phyloP scores from a whole-genome alignment of 352 stramenopile species.

The Pythium dissotocum region DNA sequence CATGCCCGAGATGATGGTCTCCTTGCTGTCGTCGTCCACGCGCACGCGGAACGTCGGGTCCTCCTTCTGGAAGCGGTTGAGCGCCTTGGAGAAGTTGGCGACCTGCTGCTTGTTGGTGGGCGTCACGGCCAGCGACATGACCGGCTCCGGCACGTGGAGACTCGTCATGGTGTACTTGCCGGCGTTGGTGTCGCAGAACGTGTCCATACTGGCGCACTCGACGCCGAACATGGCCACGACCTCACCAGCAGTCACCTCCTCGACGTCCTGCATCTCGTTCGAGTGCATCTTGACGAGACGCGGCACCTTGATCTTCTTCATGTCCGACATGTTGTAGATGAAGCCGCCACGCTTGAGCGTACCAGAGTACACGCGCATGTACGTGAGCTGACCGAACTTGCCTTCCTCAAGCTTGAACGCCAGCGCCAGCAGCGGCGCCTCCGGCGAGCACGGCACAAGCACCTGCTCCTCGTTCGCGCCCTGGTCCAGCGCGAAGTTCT shows the following conservation, averaged over 20 bases:
- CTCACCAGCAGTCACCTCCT: constrained; percentile 93
- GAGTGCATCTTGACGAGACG: constrained; percentile 99
- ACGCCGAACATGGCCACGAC: constrained; percentile 99
- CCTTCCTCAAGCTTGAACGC: constrained; percentile 99
- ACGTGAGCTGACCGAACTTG: constrained; percentile 98
- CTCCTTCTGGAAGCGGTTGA: constrained; percentile 97
- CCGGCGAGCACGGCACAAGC: constrained; percentile 81
- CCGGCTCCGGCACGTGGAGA: constrained; percentile 98
- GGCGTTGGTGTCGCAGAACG: constrained; percentile 90
- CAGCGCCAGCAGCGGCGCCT: constrained; percentile 94
- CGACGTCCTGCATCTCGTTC: constrained; percentile 99
- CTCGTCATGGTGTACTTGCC: constrained; percentile 94
- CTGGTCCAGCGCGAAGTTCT: constrained; percentile 96
- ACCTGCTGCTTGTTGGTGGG: constrained; percentile 94
- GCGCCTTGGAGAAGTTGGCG: constrained; percentile 95
- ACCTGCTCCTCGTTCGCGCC: constrained; percentile 91
- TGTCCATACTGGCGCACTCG: constrained; percentile 99
- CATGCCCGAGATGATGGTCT: constrained; percentile 99
- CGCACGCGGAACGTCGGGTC: constrained; percentile 97
- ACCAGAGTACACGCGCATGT: constrained; percentile 94
- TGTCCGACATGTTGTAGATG: constrained; percentile 89
- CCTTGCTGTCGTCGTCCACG: constrained; percentile 97
- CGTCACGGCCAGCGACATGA: constrained; percentile 98
- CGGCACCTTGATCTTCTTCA: constrained; percentile 95
- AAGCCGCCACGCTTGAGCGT: constrained; percentile 85